Base-by-base conservation (phyloP, 805 yeast species). In the Maudiozyma barnettii region DNA sequence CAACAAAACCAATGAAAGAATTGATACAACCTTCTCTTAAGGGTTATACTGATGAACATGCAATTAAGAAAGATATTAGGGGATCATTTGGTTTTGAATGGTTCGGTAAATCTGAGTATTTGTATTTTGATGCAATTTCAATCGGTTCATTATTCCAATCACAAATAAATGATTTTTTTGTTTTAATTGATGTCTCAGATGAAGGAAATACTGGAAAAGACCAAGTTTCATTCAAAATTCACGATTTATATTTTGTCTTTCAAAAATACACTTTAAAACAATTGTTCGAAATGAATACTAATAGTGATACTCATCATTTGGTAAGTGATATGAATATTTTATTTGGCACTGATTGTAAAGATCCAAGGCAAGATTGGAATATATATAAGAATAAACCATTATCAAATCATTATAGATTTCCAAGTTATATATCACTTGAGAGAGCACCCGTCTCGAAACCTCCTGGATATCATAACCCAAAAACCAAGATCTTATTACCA, bases 321-420 rank as follows among this genome's bases (percentile, higher is more conserved):
- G 61, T 82, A 6, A 75, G 79, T 7, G 85, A 74, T 13, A 55
- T 88, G 12, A 87, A 84, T 52, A 72, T 87, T 1, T 65, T 90
- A 33, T 89, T 79, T 67, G 95, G 95, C 1, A 59, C 62, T 2
- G 86, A 81, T 52, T 82, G 85, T 1, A 78, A 76, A 3, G 95
- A 87, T 45, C 95, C 95, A 3, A 70, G 95, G 47, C 78, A 79
- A 0, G 76, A 76, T 43, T 89, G 96, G 95, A 52, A 60, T 2
- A 53, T 77, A 7, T 37, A 43, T 14, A 45, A 49, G 16, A 45
- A 43, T n/a, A 12, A n/a, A 10, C 39, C 51, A 10, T 39, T 43
- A 5, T 4, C 29, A 7, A 7, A 36, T 7, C 21, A 39, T 10
- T 26, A 20, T 22, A 44, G 51, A 39, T 47, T 39, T 16, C 57